phyloP scores from a whole-genome alignment of 805 yeast species.

The Sungouiozyma ichnusensis region DNA sequence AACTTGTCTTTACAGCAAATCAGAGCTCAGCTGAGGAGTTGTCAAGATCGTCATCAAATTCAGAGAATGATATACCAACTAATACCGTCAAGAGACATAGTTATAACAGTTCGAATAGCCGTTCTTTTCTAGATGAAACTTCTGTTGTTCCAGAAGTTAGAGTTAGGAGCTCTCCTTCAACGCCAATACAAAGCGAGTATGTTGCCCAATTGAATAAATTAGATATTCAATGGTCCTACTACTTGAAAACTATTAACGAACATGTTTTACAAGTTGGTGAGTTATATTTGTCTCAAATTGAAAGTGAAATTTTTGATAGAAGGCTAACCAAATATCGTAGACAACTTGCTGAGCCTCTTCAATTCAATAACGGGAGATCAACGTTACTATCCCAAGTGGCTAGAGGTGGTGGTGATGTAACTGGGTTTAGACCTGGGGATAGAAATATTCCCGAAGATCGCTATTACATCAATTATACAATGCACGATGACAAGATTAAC shows the following conservation, averaged over 20 bases:
- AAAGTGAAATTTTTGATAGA: slow-evolving; percentile 44
- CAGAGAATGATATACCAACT: background rate
- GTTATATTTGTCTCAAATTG: slow-evolving; percentile 35
- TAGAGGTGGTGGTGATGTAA: slow-evolving; percentile 34
- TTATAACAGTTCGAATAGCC: background rate
- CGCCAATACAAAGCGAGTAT: background rate
- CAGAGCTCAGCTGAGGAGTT: background rate
- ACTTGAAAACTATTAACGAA: slow-evolving; percentile 46
- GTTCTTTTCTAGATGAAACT: background rate
- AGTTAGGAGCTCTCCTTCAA: slow-evolving; percentile 12
- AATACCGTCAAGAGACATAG: background rate
- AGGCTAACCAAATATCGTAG: slow-evolving; percentile 38
- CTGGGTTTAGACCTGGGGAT: slow-evolving; percentile 31
- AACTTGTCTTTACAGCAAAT: background rate
- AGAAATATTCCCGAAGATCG: slow-evolving; percentile 23
- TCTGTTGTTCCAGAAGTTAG: background rate
- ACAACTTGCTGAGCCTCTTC: slow-evolving; percentile 38
- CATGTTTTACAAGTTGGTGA: slow-evolving; percentile 50
- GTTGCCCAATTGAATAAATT: slow-evolving; percentile 31
- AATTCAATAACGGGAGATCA: slow-evolving; percentile 22
- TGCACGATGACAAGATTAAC: slow-evolving; percentile 12
- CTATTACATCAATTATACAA: slow-evolving; percentile 18
- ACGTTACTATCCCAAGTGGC: slow-evolving; percentile 36
- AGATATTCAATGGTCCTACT: slow-evolving; percentile 51
- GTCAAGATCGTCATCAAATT: slow-evolving; percentile 1